Conservation (phyloP, 495 filamentous ascomycete genomes). For the Amniculicola lignicola region DNA sequence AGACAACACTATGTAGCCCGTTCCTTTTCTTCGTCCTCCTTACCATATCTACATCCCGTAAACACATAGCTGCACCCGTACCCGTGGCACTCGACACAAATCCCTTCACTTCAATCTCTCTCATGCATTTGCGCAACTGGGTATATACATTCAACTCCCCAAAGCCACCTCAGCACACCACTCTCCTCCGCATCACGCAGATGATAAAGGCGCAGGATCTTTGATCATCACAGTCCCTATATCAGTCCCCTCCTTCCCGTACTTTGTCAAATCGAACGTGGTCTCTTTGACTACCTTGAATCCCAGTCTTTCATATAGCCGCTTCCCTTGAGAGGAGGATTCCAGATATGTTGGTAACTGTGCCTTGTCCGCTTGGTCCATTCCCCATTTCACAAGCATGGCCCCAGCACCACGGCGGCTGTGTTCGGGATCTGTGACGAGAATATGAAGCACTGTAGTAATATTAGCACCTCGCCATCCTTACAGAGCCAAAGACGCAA, state of each 20-base stretch:
- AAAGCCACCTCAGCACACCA: too few species aligned
- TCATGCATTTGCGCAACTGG: too few species aligned
- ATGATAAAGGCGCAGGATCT: too few species aligned
- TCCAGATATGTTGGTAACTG: slow-evolving; percentile 29
- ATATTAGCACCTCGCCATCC: neutral
- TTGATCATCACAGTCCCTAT: slow-evolving; percentile 26
- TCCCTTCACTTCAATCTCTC: too few species aligned
- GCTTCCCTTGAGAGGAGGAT: slow-evolving; percentile 24
- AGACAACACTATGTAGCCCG: too few species aligned
- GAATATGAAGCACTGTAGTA: slow-evolving; percentile 25
- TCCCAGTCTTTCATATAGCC: slow-evolving; percentile 24
- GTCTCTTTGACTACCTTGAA: slow-evolving; percentile 19
- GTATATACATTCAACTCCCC: too few species aligned
- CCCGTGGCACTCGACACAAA: too few species aligned
- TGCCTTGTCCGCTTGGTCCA: slow-evolving; percentile 23
- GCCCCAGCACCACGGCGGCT: slow-evolving; percentile 30
- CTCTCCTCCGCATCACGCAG: too few species aligned
- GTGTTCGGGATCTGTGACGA: slow-evolving; percentile 28
- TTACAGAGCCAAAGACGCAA: neutral
- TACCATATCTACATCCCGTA: too few species aligned
- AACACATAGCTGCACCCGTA: too few species aligned
- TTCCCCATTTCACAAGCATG: slow-evolving; percentile 29
- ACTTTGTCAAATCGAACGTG: slow-evolving; percentile 29
- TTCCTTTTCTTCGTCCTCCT: too few species aligned
- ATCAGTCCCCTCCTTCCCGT: slow-evolving; percentile 23